Evolutionary conservation across 2,329 filamentous ascomycete species (phyloP).

Genomic region (Sporothrix sp.): DNA sequence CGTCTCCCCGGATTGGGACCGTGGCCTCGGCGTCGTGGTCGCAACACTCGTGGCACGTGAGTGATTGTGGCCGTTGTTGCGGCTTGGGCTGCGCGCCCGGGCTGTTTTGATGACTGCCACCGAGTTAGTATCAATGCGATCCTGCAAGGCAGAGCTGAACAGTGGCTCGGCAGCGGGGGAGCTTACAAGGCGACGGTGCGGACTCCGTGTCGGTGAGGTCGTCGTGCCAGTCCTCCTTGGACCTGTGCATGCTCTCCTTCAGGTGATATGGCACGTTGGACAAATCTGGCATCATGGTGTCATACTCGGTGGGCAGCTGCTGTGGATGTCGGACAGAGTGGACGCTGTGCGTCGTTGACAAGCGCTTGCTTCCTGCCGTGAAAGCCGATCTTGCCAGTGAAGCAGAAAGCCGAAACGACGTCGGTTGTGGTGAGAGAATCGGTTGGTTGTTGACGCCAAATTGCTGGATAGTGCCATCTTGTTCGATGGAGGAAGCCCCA

Average conservation of each 20-base stretch:
- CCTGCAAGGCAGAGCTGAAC: background rate
- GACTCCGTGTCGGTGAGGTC: slow-evolving; percentile 7
- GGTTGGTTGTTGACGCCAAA: slow-evolving; percentile 9
- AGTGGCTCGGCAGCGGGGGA: no score
- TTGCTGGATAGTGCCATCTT: background rate
- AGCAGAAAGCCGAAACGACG: slow-evolving; percentile 16
- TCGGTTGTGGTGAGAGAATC: slow-evolving; percentile 11
- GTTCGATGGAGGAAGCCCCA: background rate
- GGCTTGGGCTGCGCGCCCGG: slow-evolving; percentile 10
- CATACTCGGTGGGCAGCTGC: background rate
- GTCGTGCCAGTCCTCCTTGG: slow-evolving; percentile 9
- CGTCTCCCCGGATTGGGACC: background rate
- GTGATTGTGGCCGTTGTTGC: slow-evolving; percentile 1
- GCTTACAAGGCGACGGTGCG: slow-evolving; percentile 23
- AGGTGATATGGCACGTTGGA: slow-evolving; percentile 7
- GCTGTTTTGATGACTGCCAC: slow-evolving; percentile 11
- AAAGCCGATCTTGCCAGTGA: slow-evolving; percentile 5
- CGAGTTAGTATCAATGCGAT: background rate
- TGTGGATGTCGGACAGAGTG: background rate
- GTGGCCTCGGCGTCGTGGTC: background rate
- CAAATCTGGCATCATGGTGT: slow-evolving; percentile 7
- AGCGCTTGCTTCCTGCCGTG: slow-evolving; percentile 4
- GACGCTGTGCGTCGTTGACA: slow-evolving; percentile 5
- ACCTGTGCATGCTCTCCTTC: slow-evolving; percentile 1
- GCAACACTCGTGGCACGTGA: slow-evolving; percentile 1